phyloP scores from a whole-genome alignment of 495 filamentous ascomycete genomes.

The Umbilicaria muhlenbergii region DNA sequence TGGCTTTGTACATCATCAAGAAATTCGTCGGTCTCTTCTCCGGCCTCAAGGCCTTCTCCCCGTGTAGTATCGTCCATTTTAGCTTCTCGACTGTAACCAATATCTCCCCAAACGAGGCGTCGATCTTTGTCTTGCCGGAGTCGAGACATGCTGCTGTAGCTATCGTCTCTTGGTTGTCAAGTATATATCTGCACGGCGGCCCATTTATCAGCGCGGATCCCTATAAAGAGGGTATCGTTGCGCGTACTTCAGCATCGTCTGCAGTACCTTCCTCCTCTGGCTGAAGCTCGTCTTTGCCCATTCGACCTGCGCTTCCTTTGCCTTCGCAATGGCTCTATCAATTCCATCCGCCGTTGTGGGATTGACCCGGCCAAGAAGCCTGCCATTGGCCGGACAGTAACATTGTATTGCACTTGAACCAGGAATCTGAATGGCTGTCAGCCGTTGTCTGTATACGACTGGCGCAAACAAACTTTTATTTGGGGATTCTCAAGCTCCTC shows the following conservation, averaged over 20 bases:
- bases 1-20: slow-evolving; percentile 90
- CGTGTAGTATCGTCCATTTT: slow-evolving; percentile 84
- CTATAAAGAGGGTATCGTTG: neutral
- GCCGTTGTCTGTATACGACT: neutral
- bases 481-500: slow-evolving; percentile 46
- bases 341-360: slow-evolving; percentile 66
- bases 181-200: slow-evolving; percentile 37
- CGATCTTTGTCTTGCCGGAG: slow-evolving; percentile 92
- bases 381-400: slow-evolving; percentile 81
- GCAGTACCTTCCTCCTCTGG: slow-evolving; percentile 64
- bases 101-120: slow-evolving; percentile 86
- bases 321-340: slow-evolving; percentile 60
- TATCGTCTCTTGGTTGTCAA: slow-evolving; percentile 83
- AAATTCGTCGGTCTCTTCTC: slow-evolving; percentile 66
- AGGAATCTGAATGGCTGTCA: slow-evolving; percentile 19
- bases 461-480: slow-evolving; percentile 27
- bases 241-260: slow-evolving; percentile 61
- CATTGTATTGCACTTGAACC: slow-evolving; percentile 56
- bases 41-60: slow-evolving; percentile 64
- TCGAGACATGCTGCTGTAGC: slow-evolving; percentile 78
- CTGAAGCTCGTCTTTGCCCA: slow-evolving; percentile 72
- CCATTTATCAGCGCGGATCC: neutral
- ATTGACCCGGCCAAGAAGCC: slow-evolving; percentile 64
- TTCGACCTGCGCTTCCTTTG: slow-evolving; percentile 56
- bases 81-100: slow-evolving; percentile 88